Base-by-base conservation (phyloP, 345 rosid species). In the Populus euphratica region DNA sequence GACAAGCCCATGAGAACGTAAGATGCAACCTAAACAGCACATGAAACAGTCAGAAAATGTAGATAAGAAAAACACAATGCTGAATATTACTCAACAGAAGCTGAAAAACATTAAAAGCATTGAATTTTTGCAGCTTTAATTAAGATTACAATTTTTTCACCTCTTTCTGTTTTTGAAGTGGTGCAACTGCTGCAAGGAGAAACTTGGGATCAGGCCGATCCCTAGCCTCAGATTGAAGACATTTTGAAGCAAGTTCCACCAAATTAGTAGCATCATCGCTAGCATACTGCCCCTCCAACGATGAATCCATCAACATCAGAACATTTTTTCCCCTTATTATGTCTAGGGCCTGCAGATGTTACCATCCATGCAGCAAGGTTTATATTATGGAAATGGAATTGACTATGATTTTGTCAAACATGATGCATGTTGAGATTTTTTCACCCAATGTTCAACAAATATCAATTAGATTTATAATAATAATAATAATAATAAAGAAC, bases 161-260 rank as follows among this genome's bases (percentile, higher is more conserved):
- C 49, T 10, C 71, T n/a, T 21, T 68, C 25, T 68, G 47, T 68
- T 68, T 67, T n/a, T 38, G 23, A 68, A 68, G 71, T 38, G 5
- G 14, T 20, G 44, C 71, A 38, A 38, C 71, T 39, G 71, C 44
- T 38, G 71, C n/a, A 3, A 38, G 71, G 71, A 68, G 71, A 38
- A 68, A 68, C 71, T 38, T 38, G 71, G 71, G 39, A 39, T 68
- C 71, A 2, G 71, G 71, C 41, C 71, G 23, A 68, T 68, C 71
- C 71, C 71, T 68, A 21, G 71, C 71, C 27, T 68, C 71, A n/a
- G n/a, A 68, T 20, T 39, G 71, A 68, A 68, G 71, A 68, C 49
- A 39, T 36, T 68, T 68, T 18, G 71, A n/a, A 3, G 71, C 50
- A 68, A 68, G 71, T 39, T 68, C 71, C 7, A 68, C 49, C 29